A percentile compares a stretch with the other conserved stretches of the same genome.
phyloP scores from a whole-genome alignment of 176 grass and related monocot species.

The Carex myosuroides region DNA sequence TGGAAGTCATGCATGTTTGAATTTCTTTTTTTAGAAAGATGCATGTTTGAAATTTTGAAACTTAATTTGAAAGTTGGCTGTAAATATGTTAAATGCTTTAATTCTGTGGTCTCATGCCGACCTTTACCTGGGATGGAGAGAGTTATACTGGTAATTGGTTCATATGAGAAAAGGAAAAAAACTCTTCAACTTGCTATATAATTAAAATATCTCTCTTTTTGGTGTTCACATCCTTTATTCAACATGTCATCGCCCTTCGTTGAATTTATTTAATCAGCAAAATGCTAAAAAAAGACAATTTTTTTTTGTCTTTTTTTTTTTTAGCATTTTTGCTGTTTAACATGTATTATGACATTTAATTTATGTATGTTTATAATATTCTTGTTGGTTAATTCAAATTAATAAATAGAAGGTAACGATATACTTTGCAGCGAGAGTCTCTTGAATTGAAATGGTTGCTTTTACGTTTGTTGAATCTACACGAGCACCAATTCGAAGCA shows the following conservation, averaged over 20 bases:
- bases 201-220: background rate
- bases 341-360: background rate
- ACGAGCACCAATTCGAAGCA: too few species aligned
- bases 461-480: too few species aligned
- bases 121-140: background rate
- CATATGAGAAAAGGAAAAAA: background rate
- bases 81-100: background rate
- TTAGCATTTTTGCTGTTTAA: background rate
- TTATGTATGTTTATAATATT: background rate
- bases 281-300: too few species aligned
- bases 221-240: background rate
- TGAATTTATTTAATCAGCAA: background rate
- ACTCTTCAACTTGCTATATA: background rate
- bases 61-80: background rate
- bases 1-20: slow-evolving; percentile 4
- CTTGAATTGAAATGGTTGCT: too few species aligned
- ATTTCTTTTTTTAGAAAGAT: too few species aligned
- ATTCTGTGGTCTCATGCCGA: background rate
- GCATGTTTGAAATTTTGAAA: too few species aligned
- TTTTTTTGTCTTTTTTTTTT: background rate
- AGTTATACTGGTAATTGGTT: background rate
- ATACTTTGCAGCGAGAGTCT: too few species aligned
- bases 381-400: background rate
- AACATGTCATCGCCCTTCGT: background rate
- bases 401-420: too few species aligned